Conservation (phyloP, 2,329 filamentous ascomycete genomes). For the Chrysoporthe deuterocubensis region DNA sequence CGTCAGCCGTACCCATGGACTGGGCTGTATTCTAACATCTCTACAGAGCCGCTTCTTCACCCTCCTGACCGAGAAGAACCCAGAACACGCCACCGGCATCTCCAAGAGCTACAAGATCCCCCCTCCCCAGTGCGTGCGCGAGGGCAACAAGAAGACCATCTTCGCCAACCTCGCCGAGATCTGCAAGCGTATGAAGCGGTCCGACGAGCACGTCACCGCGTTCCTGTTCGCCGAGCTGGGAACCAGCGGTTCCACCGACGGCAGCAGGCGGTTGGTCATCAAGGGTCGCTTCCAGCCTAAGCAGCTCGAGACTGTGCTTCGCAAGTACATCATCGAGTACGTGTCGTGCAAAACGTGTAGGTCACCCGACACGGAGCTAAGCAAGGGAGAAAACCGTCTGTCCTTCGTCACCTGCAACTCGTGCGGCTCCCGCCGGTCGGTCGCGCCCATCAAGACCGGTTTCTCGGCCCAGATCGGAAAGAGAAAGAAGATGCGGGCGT, state of each 20-base stretch:
- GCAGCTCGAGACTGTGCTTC: conserved; percentile 95
- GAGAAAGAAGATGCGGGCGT: conserved; percentile 92
- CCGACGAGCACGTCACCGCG: conserved; percentile 94
- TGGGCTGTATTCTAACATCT: neutral
- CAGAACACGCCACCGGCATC: conserved; percentile 87
- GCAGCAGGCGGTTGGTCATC: conserved; percentile 90
- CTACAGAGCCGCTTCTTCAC: conserved; percentile 77
- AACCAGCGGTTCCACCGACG: conserved; percentile 94
- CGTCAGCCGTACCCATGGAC: neutral
- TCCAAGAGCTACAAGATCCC: conserved; percentile 99
- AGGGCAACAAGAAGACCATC: conserved; percentile 99
- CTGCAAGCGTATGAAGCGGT: conserved; percentile 99
- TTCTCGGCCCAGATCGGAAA: conserved; percentile 99
- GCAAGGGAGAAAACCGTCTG: conserved; percentile 98
- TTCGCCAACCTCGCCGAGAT: conserved; percentile 99
- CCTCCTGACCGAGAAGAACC: conserved; percentile 93
- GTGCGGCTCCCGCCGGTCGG: conserved; percentile 80
- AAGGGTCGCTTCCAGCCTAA: conserved; percentile 99
- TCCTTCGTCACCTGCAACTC: conserved; percentile 99
- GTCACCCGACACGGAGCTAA: conserved; percentile 91
- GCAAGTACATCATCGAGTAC: conserved; percentile 95
- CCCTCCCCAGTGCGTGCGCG: conserved; percentile 95
- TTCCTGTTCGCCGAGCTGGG: conserved; percentile 98
- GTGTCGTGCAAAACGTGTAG: conserved; percentile 99
- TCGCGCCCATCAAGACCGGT: conserved; percentile 99